Evolutionary conservation across 192 early-diverging fungal species (phyloP).

Genomic region (Entrophospora sp.): DNA sequence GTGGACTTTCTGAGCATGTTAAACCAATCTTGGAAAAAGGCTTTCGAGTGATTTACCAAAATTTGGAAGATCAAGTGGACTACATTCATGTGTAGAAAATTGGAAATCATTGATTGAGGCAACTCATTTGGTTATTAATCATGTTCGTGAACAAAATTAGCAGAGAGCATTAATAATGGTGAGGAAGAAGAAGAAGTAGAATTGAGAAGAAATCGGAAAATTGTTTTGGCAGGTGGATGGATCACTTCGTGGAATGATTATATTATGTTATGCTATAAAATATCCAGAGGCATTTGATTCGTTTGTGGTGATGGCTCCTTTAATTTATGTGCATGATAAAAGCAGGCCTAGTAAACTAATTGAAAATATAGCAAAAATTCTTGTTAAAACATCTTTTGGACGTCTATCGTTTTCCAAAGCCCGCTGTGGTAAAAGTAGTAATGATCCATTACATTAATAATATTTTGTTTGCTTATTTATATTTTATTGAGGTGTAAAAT

Average conservation of each 20-base stretch:
- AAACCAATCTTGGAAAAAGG: slow-evolving; percentile 2
- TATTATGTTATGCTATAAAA: slow-evolving; percentile 6
- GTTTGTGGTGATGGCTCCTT: background rate
- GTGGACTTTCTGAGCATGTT: background rate
- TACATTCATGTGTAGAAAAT: slow-evolving; percentile 3
- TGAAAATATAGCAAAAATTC: background rate
- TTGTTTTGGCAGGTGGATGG: slow-evolving; percentile 3
- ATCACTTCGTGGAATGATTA: slow-evolving; percentile 13
- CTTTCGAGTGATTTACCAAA: slow-evolving; percentile 13
- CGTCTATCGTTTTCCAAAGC: background rate
- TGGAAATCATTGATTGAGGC: slow-evolving; percentile 11
- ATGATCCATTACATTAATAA: background rate
- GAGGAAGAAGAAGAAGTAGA: no score
- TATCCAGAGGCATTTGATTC: slow-evolving; percentile 4
- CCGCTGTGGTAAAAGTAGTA: background rate
- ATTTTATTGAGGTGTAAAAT: no score
- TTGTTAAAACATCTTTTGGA: slow-evolving; percentile 7
- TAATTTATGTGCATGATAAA: slow-evolving; percentile 1
- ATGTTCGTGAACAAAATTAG: background rate
- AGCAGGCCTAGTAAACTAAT: background rate
- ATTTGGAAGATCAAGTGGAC: slow-evolving; percentile 14
- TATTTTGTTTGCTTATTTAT: background rate
- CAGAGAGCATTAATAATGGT: no score
- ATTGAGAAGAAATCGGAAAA: background rate
- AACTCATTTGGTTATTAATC: background rate